Evolutionary conservation across 2,329 filamentous ascomycete genomes (phyloP).

Genomic region (Talaromyces atroroseus): DNA sequence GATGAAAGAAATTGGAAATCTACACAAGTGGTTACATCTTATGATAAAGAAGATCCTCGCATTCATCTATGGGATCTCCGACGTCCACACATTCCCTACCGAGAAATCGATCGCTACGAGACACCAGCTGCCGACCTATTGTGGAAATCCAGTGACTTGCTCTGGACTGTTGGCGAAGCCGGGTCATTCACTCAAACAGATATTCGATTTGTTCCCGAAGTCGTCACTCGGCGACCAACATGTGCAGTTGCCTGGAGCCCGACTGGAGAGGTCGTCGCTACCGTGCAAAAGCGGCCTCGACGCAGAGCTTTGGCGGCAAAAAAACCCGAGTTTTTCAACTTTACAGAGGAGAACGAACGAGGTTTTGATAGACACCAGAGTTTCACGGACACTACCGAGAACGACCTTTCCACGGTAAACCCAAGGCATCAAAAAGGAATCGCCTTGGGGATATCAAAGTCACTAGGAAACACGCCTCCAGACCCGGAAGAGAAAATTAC

Average conservation of each 20-base stretch:
- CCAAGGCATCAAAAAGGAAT: slow-evolving; percentile 43
- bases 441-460: slow-evolving; percentile 47
- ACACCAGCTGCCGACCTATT: slow-evolving; percentile 55
- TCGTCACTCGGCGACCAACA: slow-evolving; percentile 53
- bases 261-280: slow-evolving; percentile 51
- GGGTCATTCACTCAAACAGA: slow-evolving; percentile 60
- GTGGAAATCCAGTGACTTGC: slow-evolving; percentile 58
- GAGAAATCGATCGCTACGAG: slow-evolving; percentile 54
- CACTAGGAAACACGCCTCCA: slow-evolving; percentile 50
- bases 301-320: slow-evolving; percentile 39
- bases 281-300: slow-evolving; percentile 48
- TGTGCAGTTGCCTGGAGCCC: slow-evolving; percentile 55
- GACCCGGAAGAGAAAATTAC: slow-evolving; percentile 41
- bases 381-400: slow-evolving; percentile 41
- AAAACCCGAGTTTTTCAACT: slow-evolving; percentile 36
- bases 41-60: slow-evolving; percentile 56
- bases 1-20: slow-evolving; percentile 53
- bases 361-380: slow-evolving; percentile 46
- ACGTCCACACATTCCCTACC: slow-evolving; percentile 56
- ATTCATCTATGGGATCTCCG: slow-evolving; percentile 62
- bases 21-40: slow-evolving; percentile 58
- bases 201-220: slow-evolving; percentile 54
- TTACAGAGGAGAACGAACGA: slow-evolving; percentile 38
- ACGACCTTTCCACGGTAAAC: slow-evolving; percentile 26
- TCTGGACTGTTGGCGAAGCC: slow-evolving; percentile 60